Evolutionary conservation across 352 stramenopile genomes (phyloP).

Genomic region (Phytophthora tubulina): DNA sequence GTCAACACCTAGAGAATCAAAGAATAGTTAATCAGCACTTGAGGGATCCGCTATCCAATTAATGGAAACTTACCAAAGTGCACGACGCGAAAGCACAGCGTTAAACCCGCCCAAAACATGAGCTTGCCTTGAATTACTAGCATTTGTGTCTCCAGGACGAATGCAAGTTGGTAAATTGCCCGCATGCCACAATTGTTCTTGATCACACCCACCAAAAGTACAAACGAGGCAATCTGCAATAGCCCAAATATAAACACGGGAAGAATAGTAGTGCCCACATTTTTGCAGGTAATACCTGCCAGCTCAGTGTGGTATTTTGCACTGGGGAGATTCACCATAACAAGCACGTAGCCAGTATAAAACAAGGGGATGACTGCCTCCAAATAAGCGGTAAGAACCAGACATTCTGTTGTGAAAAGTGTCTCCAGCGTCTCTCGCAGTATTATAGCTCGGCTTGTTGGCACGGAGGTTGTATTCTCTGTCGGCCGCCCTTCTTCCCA

Average conservation of each 20-base stretch:
- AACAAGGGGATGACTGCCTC: constrained; percentile 19
- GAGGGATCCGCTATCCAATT: too few species aligned
- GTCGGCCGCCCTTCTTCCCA: too few species aligned
- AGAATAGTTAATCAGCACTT: too few species aligned
- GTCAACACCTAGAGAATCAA: too few species aligned
- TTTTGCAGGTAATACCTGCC: constrained; percentile 6
- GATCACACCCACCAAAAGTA: constrained; percentile 1
- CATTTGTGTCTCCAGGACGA: constrained; percentile 13
- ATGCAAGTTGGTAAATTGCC: constrained; percentile 2
- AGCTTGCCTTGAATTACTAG: constrained; percentile 15
- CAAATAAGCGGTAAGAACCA: constrained; percentile 15
- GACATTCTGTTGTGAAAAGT: constrained; percentile 18
- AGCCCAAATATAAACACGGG: constrained; percentile 11
- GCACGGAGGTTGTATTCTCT: too few species aligned
- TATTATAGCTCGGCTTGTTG: too few species aligned
- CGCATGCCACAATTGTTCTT: not conserved
- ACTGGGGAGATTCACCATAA: constrained; percentile 12
- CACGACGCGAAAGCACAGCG: constrained; percentile 12
- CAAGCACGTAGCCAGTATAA: constrained; percentile 11
- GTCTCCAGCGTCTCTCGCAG: not conserved
- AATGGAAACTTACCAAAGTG: constrained; percentile 11
- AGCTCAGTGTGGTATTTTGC: constrained; percentile 15
- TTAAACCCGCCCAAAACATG: constrained; percentile 4
- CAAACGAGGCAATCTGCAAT: constrained; percentile 6
- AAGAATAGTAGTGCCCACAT: not conserved